Conservation (phyloP, 192 early-diverging fungal species). For the Haplosporangium gracile region DNA sequence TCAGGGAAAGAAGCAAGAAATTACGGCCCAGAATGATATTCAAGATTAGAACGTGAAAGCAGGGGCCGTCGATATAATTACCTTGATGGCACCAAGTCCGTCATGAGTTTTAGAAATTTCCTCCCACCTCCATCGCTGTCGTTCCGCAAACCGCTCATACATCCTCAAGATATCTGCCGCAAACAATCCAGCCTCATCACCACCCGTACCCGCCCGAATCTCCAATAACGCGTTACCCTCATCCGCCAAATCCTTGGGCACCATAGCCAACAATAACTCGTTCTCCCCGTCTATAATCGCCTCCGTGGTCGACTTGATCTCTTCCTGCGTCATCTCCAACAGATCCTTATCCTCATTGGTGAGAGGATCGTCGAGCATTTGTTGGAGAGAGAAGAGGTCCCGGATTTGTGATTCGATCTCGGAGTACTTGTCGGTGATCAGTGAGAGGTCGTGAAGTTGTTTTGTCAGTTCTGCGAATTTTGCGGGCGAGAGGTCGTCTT, state of each 20-base stretch:
- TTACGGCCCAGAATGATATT: neutral
- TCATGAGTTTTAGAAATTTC: conserved; percentile 63
- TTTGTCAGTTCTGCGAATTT: conserved; percentile 54
- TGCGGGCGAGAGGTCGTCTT: conserved; percentile 12
- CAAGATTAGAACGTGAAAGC: no score
- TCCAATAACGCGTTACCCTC: conserved; percentile 79
- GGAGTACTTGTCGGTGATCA: conserved; percentile 34
- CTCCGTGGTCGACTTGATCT: conserved; percentile 61
- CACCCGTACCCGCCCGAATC: conserved; percentile 83
- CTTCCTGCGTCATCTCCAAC: conserved; percentile 72
- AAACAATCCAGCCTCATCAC: conserved; percentile 84
- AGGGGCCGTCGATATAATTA: neutral
- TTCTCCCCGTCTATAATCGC: conserved; percentile 61
- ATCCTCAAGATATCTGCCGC: conserved; percentile 76
- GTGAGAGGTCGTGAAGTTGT: conserved; percentile 46
- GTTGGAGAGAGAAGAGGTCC: conserved; percentile 35
- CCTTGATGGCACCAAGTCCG: conserved; percentile 63
- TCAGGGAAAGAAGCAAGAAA: no score
- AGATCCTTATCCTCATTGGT: conserved; percentile 63
- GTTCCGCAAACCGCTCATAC: conserved; percentile 79
- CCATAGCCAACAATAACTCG: conserved; percentile 67
- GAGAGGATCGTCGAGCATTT: conserved; percentile 50
- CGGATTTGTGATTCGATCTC: conserved; percentile 31
- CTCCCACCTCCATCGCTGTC: conserved; percentile 76
- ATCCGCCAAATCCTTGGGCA: conserved; percentile 79